A percentile compares a stretch with the other conserved stretches of the same genome.
These are phyloP conservation scores for Haematococcus lacustris DNA, from an alignment of 139 green algal species.

Conservation along the genomic window DNA sequence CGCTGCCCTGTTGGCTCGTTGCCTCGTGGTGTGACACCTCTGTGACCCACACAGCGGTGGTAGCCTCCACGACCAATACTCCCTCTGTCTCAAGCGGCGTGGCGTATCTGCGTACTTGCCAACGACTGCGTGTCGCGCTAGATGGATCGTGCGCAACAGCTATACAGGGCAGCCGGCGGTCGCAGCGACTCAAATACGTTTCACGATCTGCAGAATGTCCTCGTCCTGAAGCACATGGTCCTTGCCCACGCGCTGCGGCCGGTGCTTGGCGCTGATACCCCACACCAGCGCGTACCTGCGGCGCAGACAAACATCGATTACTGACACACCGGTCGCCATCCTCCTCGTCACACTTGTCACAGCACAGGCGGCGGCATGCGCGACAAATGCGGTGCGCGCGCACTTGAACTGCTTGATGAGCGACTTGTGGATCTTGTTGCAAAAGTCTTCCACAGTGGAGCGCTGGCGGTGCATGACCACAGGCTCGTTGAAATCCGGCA, in stretches of 20 bases:
- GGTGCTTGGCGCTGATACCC: slow-evolving; percentile 82
- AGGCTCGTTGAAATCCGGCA: slow-evolving; percentile 95
- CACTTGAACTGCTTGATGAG: slow-evolving; percentile 96
- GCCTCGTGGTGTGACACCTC: too few species aligned
- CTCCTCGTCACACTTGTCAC: too few species aligned
- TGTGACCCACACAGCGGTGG: too few species aligned
- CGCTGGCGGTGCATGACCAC: slow-evolving; percentile 71
- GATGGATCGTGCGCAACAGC: too few species aligned
- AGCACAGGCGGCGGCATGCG: too few species aligned
- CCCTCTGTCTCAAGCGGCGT: too few species aligned
- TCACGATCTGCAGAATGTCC: slow-evolving; percentile 95
- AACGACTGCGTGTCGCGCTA: too few species aligned
- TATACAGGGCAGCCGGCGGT: too few species aligned
- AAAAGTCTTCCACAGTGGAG: slow-evolving; percentile 92
- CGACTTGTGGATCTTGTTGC: slow-evolving; percentile 76
- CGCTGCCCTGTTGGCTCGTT: too few species aligned
- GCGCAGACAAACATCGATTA: neutral
- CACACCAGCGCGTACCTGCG: slow-evolving; percentile 44
- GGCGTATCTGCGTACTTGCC: too few species aligned
- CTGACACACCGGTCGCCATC: neutral
- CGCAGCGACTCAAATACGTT: too few species aligned
- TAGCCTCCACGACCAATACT: too few species aligned
- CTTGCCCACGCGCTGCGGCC: slow-evolving; percentile 90
- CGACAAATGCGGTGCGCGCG: slow-evolving; percentile 53
- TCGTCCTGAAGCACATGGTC: slow-evolving; percentile 91